Evolutionary conservation across 2,329 filamentous ascomycete species (phyloP).

Genomic region (Fusarium newnesense): DNA sequence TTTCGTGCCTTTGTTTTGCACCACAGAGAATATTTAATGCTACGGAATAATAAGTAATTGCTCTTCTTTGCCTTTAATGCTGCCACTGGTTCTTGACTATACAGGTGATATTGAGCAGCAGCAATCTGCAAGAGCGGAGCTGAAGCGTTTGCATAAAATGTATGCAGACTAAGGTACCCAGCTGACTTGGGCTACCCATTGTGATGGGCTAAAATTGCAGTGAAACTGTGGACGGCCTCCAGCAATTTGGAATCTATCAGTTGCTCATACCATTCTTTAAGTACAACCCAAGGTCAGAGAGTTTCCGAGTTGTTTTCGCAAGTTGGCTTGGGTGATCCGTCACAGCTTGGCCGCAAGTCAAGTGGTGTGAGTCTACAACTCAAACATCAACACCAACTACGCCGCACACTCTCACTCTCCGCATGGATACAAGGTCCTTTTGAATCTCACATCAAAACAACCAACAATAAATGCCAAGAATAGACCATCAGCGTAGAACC

Average conservation of each 20-base stretch:
- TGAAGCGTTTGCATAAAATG: neutral
- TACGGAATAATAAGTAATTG: conserved; percentile 5
- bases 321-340: accelerated
- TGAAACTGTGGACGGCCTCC: neutral
- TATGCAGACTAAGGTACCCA: accelerated
- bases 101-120: accelerated
- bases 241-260: neutral
- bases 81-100: accelerated
- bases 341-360: neutral
- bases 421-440: neutral
- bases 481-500: neutral
- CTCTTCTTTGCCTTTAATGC: neutral
- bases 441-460: neutral
- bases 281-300: no score
- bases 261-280: accelerated
- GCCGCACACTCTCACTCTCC: neutral
- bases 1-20: neutral
- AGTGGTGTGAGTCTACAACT: conserved; percentile 10
- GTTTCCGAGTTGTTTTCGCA: no score
- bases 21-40: neutral
- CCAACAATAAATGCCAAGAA: neutral
- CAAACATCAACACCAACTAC: neutral
- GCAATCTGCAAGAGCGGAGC: neutral
- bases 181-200: neutral
- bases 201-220: neutral